Conservation (phyloP, 441 rosid genomes). For the Viola pubescens region DNA sequence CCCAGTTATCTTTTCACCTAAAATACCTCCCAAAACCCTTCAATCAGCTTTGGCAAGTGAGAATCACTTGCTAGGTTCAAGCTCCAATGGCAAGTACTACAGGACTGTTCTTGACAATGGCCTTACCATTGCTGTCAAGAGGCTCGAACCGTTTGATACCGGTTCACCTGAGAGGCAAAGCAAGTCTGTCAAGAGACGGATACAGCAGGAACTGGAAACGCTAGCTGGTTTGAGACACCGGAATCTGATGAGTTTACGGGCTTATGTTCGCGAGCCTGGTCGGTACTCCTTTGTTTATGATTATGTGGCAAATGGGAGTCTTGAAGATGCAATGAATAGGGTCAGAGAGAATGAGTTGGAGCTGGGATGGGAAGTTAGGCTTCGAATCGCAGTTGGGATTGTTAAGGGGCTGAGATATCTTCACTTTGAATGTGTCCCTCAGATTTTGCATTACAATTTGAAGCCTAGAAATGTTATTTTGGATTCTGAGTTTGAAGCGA, state of each 20-base stretch:
- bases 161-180: slow-evolving; percentile 49
- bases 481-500: slow-evolving; percentile 85
- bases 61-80: slow-evolving; percentile 66
- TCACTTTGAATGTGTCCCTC: slow-evolving; percentile 57
- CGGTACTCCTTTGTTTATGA: slow-evolving; percentile 76
- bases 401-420: slow-evolving; percentile 84
- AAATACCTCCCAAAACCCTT: slow-evolving; percentile 59
- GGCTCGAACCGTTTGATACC: slow-evolving; percentile 53
- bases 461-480: slow-evolving; percentile 89
- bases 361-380: slow-evolving; percentile 80
- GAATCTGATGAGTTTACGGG: slow-evolving; percentile 81
- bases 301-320: slow-evolving; percentile 70
- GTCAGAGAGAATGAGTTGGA: slow-evolving; percentile 55
- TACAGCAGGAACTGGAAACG: slow-evolving; percentile 76
- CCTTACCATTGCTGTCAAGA: slow-evolving; percentile 67
- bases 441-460: slow-evolving; percentile 70
- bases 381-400: slow-evolving; percentile 73
- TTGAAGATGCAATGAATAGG: slow-evolving; percentile 73
- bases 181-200: slow-evolving; percentile 60
- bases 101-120: slow-evolving; percentile 75
- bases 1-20: slow-evolving; percentile 82
- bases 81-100: slow-evolving; percentile 71
- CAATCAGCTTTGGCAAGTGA: slow-evolving; percentile 62
- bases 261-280: slow-evolving; percentile 70
- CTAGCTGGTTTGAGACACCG: slow-evolving; percentile 74